Conservation (phyloP, 2,329 filamentous ascomycete genomes). For the Cercospora beticola region DNA sequence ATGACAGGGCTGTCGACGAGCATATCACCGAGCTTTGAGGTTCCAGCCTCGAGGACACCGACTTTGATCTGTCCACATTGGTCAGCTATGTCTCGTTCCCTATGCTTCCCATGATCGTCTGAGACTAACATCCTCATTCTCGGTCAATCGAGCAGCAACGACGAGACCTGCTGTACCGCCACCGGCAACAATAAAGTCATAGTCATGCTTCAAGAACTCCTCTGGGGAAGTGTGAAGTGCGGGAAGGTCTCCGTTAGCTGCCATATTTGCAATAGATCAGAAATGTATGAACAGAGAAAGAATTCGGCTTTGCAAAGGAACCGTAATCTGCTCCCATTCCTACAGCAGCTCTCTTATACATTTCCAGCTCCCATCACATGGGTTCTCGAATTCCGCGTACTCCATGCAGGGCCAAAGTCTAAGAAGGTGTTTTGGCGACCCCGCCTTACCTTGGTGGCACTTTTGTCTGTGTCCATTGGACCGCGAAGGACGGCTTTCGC, state of each 20-base stretch:
- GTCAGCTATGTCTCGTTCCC: background rate
- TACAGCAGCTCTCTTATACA: conserved; percentile 7
- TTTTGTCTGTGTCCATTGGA: background rate
- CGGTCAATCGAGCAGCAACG: conserved; percentile 34
- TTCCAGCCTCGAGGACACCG: conserved; percentile 38
- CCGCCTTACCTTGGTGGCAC: conserved; percentile 11
- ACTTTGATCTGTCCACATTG: background rate
- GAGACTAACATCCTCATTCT: conserved; percentile 36
- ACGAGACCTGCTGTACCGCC: conserved; percentile 37
- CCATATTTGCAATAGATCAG: conserved; percentile 17
- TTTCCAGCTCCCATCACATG: conserved; percentile 6
- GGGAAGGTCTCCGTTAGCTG: conserved; percentile 29
- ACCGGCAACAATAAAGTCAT: conserved; percentile 36
- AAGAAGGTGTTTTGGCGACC: background rate
- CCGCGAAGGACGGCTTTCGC: background rate
- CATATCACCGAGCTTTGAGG: conserved; percentile 28
- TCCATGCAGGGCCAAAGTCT: conserved; percentile 9
- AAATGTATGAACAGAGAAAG: background rate
- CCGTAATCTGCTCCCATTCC: background rate
- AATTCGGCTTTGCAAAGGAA: background rate
- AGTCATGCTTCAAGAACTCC: conserved; percentile 31
- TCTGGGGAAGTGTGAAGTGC: conserved; percentile 29
- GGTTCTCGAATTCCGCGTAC: conserved; percentile 6
- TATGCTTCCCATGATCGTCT: background rate
- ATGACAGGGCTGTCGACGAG: conserved; percentile 29